These are phyloP conservation scores for Rhodotorula mucilaginosa DNA, from an alignment of 1,284 basidiomycete genomes.

Conservation along the genomic window DNA sequence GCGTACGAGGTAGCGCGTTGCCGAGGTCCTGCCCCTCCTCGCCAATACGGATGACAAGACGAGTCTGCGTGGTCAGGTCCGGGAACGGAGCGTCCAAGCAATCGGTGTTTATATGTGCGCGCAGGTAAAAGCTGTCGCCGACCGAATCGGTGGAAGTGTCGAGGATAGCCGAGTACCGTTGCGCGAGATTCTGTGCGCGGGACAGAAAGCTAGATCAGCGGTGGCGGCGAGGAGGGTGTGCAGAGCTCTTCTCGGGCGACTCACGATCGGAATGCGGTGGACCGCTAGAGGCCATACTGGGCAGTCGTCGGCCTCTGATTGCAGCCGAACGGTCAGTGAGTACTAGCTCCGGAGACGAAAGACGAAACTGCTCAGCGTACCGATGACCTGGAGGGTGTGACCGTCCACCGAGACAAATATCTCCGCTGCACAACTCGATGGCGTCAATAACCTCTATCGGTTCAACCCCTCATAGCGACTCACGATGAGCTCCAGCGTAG, in stretches of 20 bases:
- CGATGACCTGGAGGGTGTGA: conserved; percentile 36
- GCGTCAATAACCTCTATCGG: no score
- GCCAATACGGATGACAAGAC: conserved; percentile 41
- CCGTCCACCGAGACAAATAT: conserved; percentile 41
- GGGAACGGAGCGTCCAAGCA: conserved; percentile 12
- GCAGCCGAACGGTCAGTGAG: no score
- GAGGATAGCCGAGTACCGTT: conserved; percentile 48
- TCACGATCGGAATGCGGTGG: conserved; percentile 19
- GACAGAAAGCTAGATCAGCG: neutral
- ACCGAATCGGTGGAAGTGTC: conserved; percentile 42
- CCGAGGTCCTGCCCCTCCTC: conserved; percentile 20
- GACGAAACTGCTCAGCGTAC: neutral
- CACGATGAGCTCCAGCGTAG: conserved; percentile 52
- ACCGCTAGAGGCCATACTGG: conserved; percentile 8
- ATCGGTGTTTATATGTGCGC: conserved; percentile 42
- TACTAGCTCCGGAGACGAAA: no score
- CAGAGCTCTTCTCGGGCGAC: neutral
- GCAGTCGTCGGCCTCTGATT: conserved; percentile 32
- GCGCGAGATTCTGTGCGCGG: conserved; percentile 41
- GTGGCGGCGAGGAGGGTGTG: no score
- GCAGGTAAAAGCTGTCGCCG: conserved; percentile 47
- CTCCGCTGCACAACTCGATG: neutral
- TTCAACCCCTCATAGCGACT: conserved; percentile 4
- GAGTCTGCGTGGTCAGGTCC: conserved; percentile 25
- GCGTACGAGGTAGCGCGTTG: conserved; percentile 23